A percentile compares a stretch with the other conserved stretches of the same genome.
phyloP scores from a whole-genome alignment of 75 land plant species.

The Cunninghamia lanceolata region DNA sequence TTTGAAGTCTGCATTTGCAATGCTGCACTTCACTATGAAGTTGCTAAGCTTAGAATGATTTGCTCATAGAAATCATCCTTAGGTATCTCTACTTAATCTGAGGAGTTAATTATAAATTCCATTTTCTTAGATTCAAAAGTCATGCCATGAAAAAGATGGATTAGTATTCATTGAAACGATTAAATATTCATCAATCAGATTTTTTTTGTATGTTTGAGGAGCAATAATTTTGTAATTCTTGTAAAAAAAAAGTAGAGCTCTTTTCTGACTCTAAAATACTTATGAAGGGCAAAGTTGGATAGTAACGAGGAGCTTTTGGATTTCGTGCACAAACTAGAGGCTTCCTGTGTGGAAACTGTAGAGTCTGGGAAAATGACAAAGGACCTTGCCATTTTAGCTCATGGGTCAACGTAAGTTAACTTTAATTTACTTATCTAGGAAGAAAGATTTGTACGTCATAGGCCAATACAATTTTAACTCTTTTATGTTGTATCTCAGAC shows the following conservation, averaged over 20 bases:
- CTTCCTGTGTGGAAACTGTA: slow-evolving; percentile 74
- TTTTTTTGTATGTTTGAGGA: not conserved
- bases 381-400: slow-evolving; percentile 75
- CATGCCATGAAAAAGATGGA: not conserved
- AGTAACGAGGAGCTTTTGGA: slow-evolving; percentile 38
- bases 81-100: not conserved
- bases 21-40: not conserved
- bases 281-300: slow-evolving; percentile 67
- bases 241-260: not conserved
- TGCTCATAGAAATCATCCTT: not conserved
- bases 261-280: not conserved
- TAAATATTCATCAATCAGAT: not conserved
- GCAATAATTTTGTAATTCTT: not conserved
- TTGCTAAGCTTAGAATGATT: slow-evolving; percentile 9
- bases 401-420: slow-evolving; percentile 72
- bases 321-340: slow-evolving; percentile 64
- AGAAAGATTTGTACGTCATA: not conserved
- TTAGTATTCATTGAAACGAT: not conserved
- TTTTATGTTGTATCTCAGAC: not conserved
- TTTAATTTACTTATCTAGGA: not conserved
- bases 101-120: slow-evolving; percentile 1
- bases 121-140: not conserved
- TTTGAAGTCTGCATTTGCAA: not conserved
- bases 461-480: not conserved
- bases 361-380: slow-evolving; percentile 92